These are phyloP conservation scores for Trapa bicornis DNA, from an alignment of 345 rosid species.

Conservation along the genomic window DNA sequence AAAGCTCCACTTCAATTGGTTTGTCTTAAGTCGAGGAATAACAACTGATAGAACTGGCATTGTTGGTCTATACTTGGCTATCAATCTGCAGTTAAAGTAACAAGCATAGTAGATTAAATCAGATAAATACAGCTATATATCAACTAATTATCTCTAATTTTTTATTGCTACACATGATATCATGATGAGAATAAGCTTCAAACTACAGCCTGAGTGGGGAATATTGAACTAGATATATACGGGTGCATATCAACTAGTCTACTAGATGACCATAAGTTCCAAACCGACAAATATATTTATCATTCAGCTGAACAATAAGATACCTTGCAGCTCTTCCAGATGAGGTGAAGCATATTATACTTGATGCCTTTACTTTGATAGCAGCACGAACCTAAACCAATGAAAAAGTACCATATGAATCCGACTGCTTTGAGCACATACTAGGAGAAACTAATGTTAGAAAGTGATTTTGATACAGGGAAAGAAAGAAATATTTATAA, in stretches of 20 bases:
- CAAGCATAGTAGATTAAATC: not conserved
- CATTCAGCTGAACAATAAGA: not conserved
- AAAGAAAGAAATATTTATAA: not conserved
- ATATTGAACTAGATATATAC: no score
- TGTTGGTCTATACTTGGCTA: slow-evolving; percentile 94
- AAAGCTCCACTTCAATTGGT: slow-evolving; percentile 95
- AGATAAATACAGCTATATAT: not conserved
- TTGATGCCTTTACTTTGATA: slow-evolving; percentile 95
- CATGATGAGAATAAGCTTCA: no score
- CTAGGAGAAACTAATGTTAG: not conserved
- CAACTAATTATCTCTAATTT: not conserved
- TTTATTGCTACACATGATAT: not conserved
- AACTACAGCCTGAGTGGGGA: no score
- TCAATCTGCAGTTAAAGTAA: slow-evolving; percentile 42
- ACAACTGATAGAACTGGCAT: slow-evolving; percentile 98
- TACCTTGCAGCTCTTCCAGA: slow-evolving; percentile 99
- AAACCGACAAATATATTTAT: not conserved
- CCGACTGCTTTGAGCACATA: not conserved
- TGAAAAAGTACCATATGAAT: not conserved
- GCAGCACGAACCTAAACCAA: slow-evolving; percentile 89
- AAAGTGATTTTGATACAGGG: not conserved
- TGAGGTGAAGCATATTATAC: slow-evolving; percentile 91
- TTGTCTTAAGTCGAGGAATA: slow-evolving; percentile 92
- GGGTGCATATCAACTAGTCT: no score
- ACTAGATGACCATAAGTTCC: not conserved